These are phyloP conservation scores for Talaromyces proteolyticus DNA, from an alignment of 495 filamentous ascomycete species.

Conservation along the genomic window DNA sequence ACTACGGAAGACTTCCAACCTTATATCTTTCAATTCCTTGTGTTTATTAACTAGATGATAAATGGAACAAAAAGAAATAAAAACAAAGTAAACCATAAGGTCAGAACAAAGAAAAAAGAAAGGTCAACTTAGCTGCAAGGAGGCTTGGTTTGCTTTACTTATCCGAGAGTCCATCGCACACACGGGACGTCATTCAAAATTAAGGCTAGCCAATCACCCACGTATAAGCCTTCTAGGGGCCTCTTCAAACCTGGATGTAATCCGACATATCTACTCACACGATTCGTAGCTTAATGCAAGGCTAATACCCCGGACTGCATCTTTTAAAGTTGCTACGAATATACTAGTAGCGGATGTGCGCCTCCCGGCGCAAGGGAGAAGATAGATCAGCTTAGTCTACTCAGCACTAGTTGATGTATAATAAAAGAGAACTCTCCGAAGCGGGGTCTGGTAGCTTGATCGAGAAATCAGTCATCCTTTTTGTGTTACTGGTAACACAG, in stretches of 20 bases:
- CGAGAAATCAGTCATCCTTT: too few species aligned
- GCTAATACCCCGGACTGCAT: not conserved
- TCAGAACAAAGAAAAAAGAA: too few species aligned
- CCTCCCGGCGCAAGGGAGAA: not conserved
- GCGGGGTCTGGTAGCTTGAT: too few species aligned
- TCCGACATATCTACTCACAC: not conserved
- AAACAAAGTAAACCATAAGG: not conserved
- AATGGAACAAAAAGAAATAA: not conserved
- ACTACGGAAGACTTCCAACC: too few species aligned
- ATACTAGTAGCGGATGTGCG: not conserved
- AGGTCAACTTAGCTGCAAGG: too few species aligned
- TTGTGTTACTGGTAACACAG: too few species aligned
- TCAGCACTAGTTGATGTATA: not conserved
- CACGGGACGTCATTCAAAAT: not conserved
- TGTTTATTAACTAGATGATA: too few species aligned
- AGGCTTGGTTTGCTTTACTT: not conserved
- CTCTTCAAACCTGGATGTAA: not conserved
- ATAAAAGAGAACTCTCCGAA: too few species aligned
- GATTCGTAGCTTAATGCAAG: not conserved
- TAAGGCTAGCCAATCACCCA: not conserved
- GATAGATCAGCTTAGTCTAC: not conserved
- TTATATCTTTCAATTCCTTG: too few species aligned
- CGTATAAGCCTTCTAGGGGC: not conserved
- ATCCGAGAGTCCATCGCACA: not conserved
- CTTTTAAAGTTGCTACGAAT: not conserved